Evolutionary conservation across 2,329 filamentous ascomycete species (phyloP).

Genomic region (Magnaporthiopsis incrustans): DNA sequence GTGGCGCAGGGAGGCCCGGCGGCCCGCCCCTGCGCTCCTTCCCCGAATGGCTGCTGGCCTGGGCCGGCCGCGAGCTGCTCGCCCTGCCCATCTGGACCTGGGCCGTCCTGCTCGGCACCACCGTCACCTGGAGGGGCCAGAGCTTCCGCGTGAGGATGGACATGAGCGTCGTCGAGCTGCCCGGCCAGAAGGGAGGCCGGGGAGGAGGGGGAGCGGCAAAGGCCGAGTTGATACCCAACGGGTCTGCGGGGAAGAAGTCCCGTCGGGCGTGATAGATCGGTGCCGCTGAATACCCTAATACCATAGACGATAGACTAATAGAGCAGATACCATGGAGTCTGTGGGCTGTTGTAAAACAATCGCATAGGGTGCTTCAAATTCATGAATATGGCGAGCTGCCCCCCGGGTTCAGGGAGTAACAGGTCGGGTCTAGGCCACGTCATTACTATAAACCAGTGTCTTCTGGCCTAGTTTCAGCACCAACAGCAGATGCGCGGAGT

Average conservation of each 20-base stretch:
- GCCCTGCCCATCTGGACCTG: slow-evolving; percentile 85
- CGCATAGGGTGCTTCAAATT: too few species aligned
- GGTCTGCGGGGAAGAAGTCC: background rate
- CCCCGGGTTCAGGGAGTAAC: too few species aligned
- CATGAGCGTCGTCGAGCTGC: slow-evolving; percentile 60
- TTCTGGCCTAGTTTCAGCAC: too few species aligned
- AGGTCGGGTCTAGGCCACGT: too few species aligned
- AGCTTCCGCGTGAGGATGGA: slow-evolving; percentile 75
- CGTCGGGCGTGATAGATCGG: background rate
- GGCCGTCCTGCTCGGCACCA: slow-evolving; percentile 83
- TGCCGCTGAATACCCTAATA: background rate
- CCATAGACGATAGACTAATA: background rate
- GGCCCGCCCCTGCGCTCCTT: slow-evolving; percentile 38
- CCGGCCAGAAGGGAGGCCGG: slow-evolving; percentile 9
- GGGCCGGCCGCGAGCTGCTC: slow-evolving; percentile 75
- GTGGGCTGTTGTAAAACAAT: background rate
- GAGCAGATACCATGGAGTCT: background rate
- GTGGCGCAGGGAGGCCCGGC: slow-evolving; percentile 28
- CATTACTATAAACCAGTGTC: too few species aligned
- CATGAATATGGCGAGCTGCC: too few species aligned
- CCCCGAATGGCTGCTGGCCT: slow-evolving; percentile 66
- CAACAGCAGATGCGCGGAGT: too few species aligned
- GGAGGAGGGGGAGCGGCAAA: background rate
- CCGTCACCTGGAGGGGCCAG: slow-evolving; percentile 79
- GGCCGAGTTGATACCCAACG: slow-evolving; percentile 13